phyloP scores from a whole-genome alignment of 495 filamentous ascomycete genomes.

The Trichoderma orchidacearum region DNA sequence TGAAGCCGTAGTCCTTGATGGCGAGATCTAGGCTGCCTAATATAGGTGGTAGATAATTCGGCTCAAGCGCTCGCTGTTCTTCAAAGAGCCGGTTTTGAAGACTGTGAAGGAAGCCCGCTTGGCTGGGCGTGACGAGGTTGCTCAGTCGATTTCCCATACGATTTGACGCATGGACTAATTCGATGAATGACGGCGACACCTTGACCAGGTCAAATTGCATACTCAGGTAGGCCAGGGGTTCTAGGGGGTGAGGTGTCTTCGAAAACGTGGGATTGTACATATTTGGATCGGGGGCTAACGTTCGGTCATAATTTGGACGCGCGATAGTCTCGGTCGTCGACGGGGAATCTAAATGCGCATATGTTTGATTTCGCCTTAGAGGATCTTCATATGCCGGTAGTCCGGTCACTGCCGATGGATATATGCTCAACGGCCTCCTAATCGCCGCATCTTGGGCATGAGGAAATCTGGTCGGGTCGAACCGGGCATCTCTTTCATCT shows the following conservation, averaged over 20 bases:
- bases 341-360: conserved; percentile 48
- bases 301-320: conserved; percentile 33
- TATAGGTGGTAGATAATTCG: conserved; percentile 42
- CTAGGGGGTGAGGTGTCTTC: conserved; percentile 22
- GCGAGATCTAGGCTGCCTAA: conserved; percentile 30
- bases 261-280: conserved; percentile 30
- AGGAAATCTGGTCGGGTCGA: conserved; percentile 33
- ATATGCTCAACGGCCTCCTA: conserved; percentile 30
- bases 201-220: conserved; percentile 41
- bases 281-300: conserved; percentile 27
- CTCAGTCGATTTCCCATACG: conserved; percentile 28
- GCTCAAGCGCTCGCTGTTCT: conserved; percentile 35
- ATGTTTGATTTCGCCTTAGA: conserved; percentile 34
- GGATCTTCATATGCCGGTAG: conserved; percentile 29
- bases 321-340: conserved; percentile 27
- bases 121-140: conserved; percentile 28
- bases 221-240: conserved; percentile 40
- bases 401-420: conserved; percentile 20
- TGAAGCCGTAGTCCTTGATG: conserved; percentile 33
- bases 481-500: conserved; percentile 55
- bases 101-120: conserved; percentile 7
- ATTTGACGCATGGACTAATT: conserved; percentile 29
- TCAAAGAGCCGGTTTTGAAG: conserved; percentile 31
- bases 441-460: conserved; percentile 24
- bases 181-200: conserved; percentile 34